phyloP scores from a whole-genome alignment of 2,329 filamentous ascomycete genomes.

The Cadophora sp. region DNA sequence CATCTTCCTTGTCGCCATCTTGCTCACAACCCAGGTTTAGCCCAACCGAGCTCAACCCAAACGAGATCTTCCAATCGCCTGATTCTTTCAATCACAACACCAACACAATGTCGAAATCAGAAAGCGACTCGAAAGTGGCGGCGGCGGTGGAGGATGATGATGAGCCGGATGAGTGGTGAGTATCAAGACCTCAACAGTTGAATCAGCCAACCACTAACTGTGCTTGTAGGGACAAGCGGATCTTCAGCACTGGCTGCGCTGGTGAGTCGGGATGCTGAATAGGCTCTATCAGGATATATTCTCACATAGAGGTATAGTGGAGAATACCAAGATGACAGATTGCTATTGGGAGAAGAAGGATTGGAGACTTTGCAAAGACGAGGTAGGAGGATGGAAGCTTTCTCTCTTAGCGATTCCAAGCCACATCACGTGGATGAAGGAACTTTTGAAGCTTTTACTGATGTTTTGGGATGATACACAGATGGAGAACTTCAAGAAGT shows the following conservation, averaged over 20 bases:
- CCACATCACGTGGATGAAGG: slow-evolving; percentile 36
- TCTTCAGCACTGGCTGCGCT: slow-evolving; percentile 94
- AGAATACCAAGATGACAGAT: slow-evolving; percentile 90
- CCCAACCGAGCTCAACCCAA: slow-evolving; percentile 36
- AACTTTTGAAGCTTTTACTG: slow-evolving; percentile 22
- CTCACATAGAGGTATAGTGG: slow-evolving; percentile 59
- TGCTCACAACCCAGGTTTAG: slow-evolving; percentile 10
- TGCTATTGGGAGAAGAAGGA: slow-evolving; percentile 97
- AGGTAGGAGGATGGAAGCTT: slow-evolving; percentile 67
- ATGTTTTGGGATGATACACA: slow-evolving; percentile 48
- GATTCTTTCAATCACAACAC: slow-evolving; percentile 26
- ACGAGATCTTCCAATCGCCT: slow-evolving; percentile 19
- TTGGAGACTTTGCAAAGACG: slow-evolving; percentile 86
- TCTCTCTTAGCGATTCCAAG: slow-evolving; percentile 34
- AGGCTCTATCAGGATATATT: not conserved
- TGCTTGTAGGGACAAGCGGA: slow-evolving; percentile 85
- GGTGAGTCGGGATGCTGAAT: slow-evolving; percentile 57
- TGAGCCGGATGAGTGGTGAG: slow-evolving; percentile 93
- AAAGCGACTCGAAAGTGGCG: slow-evolving; percentile 40
- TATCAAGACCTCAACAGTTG: slow-evolving; percentile 25
- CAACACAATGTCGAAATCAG: slow-evolving; percentile 43
- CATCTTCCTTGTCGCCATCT: slow-evolving; percentile 72
- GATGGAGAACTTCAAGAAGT: slow-evolving; percentile 90
- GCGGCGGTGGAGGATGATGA: slow-evolving; percentile 69
- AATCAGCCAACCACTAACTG: slow-evolving; percentile 33